phyloP scores from a whole-genome alignment of 23 red algal genomes.

The Pyropia haitanensis region DNA sequence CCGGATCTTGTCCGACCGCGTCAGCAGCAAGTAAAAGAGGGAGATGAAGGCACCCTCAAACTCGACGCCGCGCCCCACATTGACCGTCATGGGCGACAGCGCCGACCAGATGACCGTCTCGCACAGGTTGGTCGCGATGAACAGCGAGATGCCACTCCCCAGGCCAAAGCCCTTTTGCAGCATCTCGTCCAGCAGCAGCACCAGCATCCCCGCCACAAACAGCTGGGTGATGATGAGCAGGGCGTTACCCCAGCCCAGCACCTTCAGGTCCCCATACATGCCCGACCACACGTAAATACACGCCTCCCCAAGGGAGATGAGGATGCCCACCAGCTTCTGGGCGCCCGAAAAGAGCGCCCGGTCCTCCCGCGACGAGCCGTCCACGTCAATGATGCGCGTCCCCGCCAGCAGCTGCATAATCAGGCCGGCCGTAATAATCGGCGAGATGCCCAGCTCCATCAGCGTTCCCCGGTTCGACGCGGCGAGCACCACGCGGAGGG shows the following conservation, averaged over 20 bases:
- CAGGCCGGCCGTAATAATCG: constrained; percentile 93
- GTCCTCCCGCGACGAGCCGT: constrained; percentile 76
- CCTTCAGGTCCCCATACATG: constrained; percentile 87
- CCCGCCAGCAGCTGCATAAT: constrained; percentile 98
- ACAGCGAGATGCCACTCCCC: constrained; percentile 93
- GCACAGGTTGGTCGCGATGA: constrained; percentile 98
- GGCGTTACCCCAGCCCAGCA: constrained; percentile 77
- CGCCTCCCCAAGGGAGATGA: constrained; percentile 82
- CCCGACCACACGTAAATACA: constrained; percentile 88
- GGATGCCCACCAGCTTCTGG: constrained; percentile 91
- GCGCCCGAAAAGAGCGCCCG: constrained; percentile 86
- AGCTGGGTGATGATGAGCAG: constrained; percentile 90
- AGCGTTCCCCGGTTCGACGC: constrained; percentile 93
- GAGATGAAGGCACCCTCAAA: constrained; percentile 98
- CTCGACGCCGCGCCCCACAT: constrained; percentile 93
- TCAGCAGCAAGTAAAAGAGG: constrained; percentile 90
- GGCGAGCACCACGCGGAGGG: constrained; percentile 84
- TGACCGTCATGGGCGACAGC: constrained; percentile 90
- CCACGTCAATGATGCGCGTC: constrained; percentile 87
- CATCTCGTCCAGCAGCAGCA: constrained; percentile 94
- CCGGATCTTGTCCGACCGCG: constrained; percentile 77
- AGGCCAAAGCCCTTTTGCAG: constrained; percentile 97
- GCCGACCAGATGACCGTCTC: constrained; percentile 98
- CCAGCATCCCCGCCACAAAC: constrained; percentile 88
- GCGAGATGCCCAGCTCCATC: constrained; percentile 98